phyloP scores from a whole-genome alignment of 352 stramenopile genomes.

The Globisporangium viniferum region DNA sequence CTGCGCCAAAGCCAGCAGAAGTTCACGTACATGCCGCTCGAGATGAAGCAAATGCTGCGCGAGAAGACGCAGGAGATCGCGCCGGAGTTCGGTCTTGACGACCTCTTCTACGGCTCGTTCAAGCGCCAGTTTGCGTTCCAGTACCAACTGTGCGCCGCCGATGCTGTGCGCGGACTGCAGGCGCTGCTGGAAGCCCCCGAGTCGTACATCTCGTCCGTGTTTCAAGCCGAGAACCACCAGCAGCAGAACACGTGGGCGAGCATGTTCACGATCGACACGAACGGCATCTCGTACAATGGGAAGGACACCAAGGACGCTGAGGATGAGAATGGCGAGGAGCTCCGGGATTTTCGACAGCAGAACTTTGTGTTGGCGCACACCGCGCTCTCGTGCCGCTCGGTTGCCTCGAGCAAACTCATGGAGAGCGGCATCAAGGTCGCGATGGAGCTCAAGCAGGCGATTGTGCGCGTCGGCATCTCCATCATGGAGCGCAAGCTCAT shows the following conservation, averaged over 20 bases:
- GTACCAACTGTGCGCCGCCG: slow-evolving; percentile 92
- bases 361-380: slow-evolving; percentile 80
- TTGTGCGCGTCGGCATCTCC: slow-evolving; percentile 92
- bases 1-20: slow-evolving; percentile 95
- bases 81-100: slow-evolving; percentile 93
- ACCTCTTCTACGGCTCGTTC: slow-evolving; percentile 97
- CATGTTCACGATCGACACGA: slow-evolving; percentile 38
- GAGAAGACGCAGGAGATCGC: slow-evolving; percentile 91
- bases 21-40: slow-evolving; percentile 93
- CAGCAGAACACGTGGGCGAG: slow-evolving; percentile 40
- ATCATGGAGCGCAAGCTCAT: slow-evolving; percentile 96
- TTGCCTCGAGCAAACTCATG: slow-evolving; percentile 77
- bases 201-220: slow-evolving; percentile 60
- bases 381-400: slow-evolving; percentile 62
- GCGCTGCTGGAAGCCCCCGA: slow-evolving; percentile 91
- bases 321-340: slow-evolving; percentile 24
- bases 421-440: slow-evolving; percentile 93
- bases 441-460: slow-evolving; percentile 93
- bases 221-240: slow-evolving; percentile 62
- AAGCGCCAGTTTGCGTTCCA: slow-evolving; percentile 93
- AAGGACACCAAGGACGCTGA: slow-evolving; percentile 15
- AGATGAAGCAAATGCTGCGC: slow-evolving; percentile 90
- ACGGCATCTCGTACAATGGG: slow-evolving; percentile 22
- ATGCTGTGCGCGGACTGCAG: slow-evolving; percentile 94
- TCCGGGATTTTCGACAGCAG: slow-evolving; percentile 65